Percentiles rank a stretch among this genome's conserved stretches.
These are phyloP conservation scores for Amanita pallidorosea DNA, from an alignment of 768 basidiomycete species.

Conservation along the genomic window DNA sequence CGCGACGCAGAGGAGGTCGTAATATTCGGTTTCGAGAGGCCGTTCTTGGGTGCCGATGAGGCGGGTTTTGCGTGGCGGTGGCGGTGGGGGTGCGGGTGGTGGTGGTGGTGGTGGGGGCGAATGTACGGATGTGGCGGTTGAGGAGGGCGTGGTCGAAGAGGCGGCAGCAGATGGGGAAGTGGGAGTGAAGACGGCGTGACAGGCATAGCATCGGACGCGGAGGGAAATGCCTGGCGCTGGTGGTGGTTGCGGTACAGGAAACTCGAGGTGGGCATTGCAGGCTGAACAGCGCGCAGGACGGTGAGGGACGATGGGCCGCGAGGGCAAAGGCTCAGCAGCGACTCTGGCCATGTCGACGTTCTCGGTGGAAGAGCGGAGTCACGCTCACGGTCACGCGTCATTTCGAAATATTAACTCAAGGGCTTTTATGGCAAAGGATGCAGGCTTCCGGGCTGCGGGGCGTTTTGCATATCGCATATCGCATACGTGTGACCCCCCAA, in stretches of 20 bases:
- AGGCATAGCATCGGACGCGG: constrained; percentile 61
- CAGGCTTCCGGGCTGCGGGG: no score
- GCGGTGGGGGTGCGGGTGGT: constrained; percentile 6
- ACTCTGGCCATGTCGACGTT: neutral
- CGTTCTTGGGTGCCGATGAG: constrained; percentile 86
- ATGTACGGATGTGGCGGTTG: neutral
- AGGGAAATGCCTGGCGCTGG: constrained; percentile 49
- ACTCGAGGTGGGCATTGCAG: constrained; percentile 53
- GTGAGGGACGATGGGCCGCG: constrained; percentile 58
- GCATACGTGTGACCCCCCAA: no score
- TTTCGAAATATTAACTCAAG: no score
- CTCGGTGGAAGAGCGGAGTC: no score
- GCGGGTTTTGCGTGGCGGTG: constrained; percentile 37
- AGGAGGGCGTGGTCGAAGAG: constrained; percentile 6
- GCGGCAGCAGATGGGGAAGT: neutral
- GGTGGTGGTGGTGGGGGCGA: constrained; percentile 9
- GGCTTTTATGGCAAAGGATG: no score
- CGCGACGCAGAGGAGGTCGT: constrained; percentile 72
- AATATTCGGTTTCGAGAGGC: constrained; percentile 86
- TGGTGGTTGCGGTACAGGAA: constrained; percentile 33
- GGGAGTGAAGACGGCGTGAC: constrained; percentile 34
- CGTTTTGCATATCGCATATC: no score
- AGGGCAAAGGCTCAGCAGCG: constrained; percentile 25
- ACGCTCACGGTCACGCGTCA: no score
- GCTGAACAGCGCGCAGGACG: constrained; percentile 49